phyloP scores from a whole-genome alignment of 306 rosid genomes.

The Potentilla sterilis region DNA sequence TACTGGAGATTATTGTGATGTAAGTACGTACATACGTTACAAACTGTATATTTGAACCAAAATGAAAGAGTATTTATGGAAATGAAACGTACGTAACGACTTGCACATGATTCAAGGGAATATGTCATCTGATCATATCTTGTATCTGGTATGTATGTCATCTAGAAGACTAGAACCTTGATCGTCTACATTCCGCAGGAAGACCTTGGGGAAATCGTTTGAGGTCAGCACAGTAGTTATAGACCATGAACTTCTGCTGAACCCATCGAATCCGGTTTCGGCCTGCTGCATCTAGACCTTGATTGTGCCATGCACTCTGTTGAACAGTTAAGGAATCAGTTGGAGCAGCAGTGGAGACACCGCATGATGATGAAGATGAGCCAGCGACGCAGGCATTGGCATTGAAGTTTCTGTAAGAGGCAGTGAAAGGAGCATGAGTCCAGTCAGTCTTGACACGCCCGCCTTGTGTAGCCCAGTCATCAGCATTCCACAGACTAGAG shows the following conservation, averaged over 20 bases:
- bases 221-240: slow-evolving; percentile 45
- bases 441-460: slow-evolving; percentile 44
- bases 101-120: not conserved
- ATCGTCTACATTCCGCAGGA: slow-evolving; percentile 37
- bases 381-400: slow-evolving; percentile 34
- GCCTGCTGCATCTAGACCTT: slow-evolving; percentile 33
- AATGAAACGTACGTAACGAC: not conserved
- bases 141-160: not conserved
- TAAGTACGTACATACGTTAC: too few relatives aligned
- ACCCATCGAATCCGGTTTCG: slow-evolving; percentile 45
- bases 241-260: slow-evolving; percentile 45
- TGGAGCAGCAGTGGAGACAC: not conserved
- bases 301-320: slow-evolving; percentile 20
- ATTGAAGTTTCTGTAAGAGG: slow-evolving; percentile 34
- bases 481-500: slow-evolving; percentile 47
- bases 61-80: not conserved
- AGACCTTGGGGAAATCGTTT: slow-evolving; percentile 39
- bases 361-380: slow-evolving; percentile 2
- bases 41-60: not conserved
- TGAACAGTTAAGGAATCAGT: not conserved
- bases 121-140: not conserved
- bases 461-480: slow-evolving; percentile 49
- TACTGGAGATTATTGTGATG: not conserved
- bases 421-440: slow-evolving; percentile 46
- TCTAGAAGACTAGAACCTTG: slow-evolving; percentile 19